These are phyloP conservation scores for Coemansia sp. DNA, from an alignment of 192 early-diverging fungal species.

Conservation along the genomic window DNA sequence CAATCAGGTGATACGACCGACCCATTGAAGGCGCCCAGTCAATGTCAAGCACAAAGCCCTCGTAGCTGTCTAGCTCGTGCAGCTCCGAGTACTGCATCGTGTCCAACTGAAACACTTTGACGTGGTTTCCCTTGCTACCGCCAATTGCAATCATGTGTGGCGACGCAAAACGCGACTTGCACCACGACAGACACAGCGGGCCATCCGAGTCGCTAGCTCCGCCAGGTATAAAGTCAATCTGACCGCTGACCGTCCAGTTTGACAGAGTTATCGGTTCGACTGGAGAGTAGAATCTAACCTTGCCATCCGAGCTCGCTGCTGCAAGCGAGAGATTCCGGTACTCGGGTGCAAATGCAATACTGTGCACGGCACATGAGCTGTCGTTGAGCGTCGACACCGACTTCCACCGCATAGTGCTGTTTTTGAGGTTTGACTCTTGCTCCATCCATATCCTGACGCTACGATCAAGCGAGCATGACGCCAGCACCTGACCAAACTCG, in stretches of 20 bases:
- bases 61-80: conserved; percentile 52
- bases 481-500: conserved; percentile 91
- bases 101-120: conserved; percentile 56
- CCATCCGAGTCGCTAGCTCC: conserved; percentile 72
- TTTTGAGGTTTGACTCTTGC: conserved; percentile 58
- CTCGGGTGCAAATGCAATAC: conserved; percentile 88
- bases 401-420: conserved; percentile 69
- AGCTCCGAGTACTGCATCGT: conserved; percentile 43
- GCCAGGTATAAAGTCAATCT: conserved; percentile 56
- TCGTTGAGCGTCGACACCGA: conserved; percentile 62
- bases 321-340: conserved; percentile 79
- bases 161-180: conserved; percentile 70
- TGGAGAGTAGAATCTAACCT: conserved; percentile 84
- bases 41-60: conserved; percentile 55
- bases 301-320: conserved; percentile 74
- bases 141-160: conserved; percentile 81
- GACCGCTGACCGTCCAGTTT: conserved; percentile 74
- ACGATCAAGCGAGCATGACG: conserved; percentile 89
- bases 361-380: conserved; percentile 70
- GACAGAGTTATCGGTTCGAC: conserved; percentile 71
- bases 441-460: conserved; percentile 93
- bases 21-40: conserved; percentile 54
- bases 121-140: conserved; percentile 75
- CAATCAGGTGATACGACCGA: conserved; percentile 57
- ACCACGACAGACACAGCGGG: conserved; percentile 84